phyloP scores from a whole-genome alignment of 495 filamentous ascomycete species.

The Neurospora sp. region DNA sequence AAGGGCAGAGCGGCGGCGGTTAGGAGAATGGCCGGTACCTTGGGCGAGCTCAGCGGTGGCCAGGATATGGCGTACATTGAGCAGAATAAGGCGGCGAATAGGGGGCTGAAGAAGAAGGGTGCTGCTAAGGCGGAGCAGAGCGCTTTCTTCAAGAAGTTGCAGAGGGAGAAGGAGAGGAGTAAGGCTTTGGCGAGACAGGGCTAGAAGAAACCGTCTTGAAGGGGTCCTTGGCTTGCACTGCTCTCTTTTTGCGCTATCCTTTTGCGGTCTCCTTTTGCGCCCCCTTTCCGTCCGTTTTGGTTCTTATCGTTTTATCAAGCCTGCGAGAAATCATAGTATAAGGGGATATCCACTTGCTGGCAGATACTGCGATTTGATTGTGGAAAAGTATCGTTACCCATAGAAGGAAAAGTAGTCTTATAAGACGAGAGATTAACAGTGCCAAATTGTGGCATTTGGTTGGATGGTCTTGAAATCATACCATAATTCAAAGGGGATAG shows the following conservation, averaged over 20 bases:
- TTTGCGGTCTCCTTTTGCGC: too few relatives aligned
- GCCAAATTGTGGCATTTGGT: neutral
- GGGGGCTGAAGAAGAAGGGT: constrained; percentile 57
- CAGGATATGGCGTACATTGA: constrained; percentile 97
- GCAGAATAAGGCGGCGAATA: constrained; percentile 67
- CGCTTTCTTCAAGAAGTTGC: constrained; percentile 68
- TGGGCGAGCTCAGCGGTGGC: constrained; percentile 78
- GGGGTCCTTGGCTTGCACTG: neutral
- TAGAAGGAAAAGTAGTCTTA: neutral
- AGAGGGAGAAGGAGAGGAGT: constrained; percentile 49
- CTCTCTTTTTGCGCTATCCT: neutral
- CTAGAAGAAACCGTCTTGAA: neutral
- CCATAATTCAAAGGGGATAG: neutral
- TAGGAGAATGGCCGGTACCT: constrained; percentile 70
- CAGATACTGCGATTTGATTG: neutral
- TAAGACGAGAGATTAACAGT: neutral
- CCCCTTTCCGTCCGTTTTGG: neutral
- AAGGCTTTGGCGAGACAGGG: neutral
- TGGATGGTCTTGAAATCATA: neutral
- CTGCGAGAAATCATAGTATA: neutral
- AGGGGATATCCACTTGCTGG: neutral
- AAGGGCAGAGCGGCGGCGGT: constrained; percentile 29
- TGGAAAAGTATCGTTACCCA: neutral
- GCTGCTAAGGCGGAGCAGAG: constrained; percentile 44
- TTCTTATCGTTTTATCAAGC: neutral